These are phyloP conservation scores for Calocera viscosa DNA, from an alignment of 768 basidiomycete genomes.

Conservation along the genomic window DNA sequence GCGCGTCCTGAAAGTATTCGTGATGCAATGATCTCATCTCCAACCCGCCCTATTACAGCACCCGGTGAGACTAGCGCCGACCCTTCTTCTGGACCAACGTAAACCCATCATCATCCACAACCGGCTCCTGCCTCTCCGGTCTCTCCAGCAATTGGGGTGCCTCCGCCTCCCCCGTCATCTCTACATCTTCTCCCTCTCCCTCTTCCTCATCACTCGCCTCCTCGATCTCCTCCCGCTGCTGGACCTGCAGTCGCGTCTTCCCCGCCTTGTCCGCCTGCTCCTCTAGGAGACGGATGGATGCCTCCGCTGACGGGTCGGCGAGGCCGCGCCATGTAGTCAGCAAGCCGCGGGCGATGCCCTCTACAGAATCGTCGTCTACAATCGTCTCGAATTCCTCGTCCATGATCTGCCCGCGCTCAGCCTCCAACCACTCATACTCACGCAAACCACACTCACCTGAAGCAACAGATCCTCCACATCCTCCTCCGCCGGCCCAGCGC, in stretches of 20 bases:
- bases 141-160: conserved; percentile 20
- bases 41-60: too few relatives aligned
- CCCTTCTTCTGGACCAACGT: conserved; percentile 27
- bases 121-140: conserved; percentile 24
- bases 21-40: too few relatives aligned
- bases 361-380: conserved; percentile 12
- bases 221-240: conserved; percentile 13
- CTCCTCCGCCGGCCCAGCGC: not conserved
- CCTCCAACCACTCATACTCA: too few relatives aligned
- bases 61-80: not conserved
- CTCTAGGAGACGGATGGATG: conserved; percentile 16
- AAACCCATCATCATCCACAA: conserved; percentile 31
- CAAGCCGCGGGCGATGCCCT: not conserved
- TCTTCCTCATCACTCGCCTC: conserved; percentile 18
- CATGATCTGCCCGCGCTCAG: conserved; percentile 13
- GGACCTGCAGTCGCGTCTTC: conserved; percentile 12
- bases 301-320: conserved; percentile 10
- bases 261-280: not conserved
- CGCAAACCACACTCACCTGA: conserved; percentile 22
- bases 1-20: too few relatives aligned
- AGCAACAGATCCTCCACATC: conserved; percentile 19
- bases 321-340: not conserved
- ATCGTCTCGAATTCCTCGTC: conserved; percentile 23
- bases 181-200: conserved; percentile 14
- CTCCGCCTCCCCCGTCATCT: conserved; percentile 21